Conservation (phyloP, 1,139 yeast genomes). For the Hyphopichia burtonii region DNA sequence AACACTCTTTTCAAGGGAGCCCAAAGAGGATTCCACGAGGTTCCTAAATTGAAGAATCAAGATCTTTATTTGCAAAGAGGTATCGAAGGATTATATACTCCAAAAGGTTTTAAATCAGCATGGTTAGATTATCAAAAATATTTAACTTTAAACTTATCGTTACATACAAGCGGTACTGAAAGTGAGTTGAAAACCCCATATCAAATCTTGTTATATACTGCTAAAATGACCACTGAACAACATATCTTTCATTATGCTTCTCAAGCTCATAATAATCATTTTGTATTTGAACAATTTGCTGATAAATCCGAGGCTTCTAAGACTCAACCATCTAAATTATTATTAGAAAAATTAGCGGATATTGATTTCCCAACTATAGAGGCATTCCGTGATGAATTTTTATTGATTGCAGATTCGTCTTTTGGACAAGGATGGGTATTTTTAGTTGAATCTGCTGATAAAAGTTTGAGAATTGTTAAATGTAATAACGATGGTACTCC, state of each 20-base stretch:
- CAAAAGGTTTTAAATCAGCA: slow-evolving; percentile 65
- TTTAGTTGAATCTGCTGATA: slow-evolving; percentile 71
- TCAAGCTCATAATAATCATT: slow-evolving; percentile 89
- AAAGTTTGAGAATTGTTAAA: slow-evolving; percentile 60
- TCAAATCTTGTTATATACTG: slow-evolving; percentile 71
- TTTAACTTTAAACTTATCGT: slow-evolving; percentile 66
- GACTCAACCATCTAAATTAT: slow-evolving; percentile 48
- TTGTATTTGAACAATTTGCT: slow-evolving; percentile 71
- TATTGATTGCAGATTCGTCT: slow-evolving; percentile 53
- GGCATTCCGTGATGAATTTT: slow-evolving; percentile 51
- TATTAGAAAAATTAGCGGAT: slow-evolving; percentile 42
- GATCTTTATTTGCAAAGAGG: slow-evolving; percentile 47
- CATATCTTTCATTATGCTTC: slow-evolving; percentile 84
- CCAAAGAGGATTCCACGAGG: slow-evolving; percentile 54
- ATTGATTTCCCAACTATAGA: slow-evolving; percentile 45
- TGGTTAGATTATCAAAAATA: slow-evolving; percentile 82
- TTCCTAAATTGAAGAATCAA: slow-evolving; percentile 56
- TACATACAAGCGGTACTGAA: slow-evolving; percentile 75
- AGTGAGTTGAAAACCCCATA: slow-evolving; percentile 78
- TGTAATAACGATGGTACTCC: slow-evolving; percentile 92
- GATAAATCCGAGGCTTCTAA: slow-evolving; percentile 28
- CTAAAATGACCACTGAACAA: slow-evolving; percentile 67
- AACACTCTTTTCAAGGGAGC: background rate
- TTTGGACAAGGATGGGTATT: slow-evolving; percentile 88
- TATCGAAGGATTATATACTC: slow-evolving; percentile 68